Conservation (phyloP, 2,329 filamentous ascomycete genomes). For the Alternaria hordeiaustralica region DNA sequence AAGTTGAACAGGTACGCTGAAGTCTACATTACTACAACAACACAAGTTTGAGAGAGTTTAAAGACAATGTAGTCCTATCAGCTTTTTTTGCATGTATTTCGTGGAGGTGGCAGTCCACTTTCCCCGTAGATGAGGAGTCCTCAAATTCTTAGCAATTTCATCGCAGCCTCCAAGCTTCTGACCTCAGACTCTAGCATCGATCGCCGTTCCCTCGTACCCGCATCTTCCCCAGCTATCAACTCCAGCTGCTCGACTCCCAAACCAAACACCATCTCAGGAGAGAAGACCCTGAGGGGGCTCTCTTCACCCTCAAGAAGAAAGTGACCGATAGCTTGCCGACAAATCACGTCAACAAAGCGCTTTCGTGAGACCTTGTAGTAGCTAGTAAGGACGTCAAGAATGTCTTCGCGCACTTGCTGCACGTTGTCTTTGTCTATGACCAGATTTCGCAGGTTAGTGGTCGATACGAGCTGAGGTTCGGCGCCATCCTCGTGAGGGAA, state of each 20-base stretch:
- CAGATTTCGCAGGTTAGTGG: neutral
- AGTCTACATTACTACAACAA: too few relatives aligned
- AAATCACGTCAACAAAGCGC: constrained; percentile 69
- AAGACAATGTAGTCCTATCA: too few relatives aligned
- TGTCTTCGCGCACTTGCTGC: constrained; percentile 50
- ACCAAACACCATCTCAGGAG: constrained; percentile 5
- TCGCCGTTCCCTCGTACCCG: constrained; percentile 6
- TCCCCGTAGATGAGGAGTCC: neutral
- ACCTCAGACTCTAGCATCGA: constrained; percentile 10
- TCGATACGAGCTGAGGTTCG: neutral
- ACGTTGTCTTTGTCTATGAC: constrained; percentile 28
- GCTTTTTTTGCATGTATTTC: too few relatives aligned
- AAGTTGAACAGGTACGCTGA: too few relatives aligned
- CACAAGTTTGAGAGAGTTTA: too few relatives aligned
- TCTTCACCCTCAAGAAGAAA: constrained; percentile 58
- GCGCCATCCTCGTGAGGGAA: neutral
- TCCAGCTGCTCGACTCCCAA: constrained; percentile 15
- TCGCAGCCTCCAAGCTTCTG: constrained; percentile 13
- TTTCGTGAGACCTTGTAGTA: constrained; percentile 69
- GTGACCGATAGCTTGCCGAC: constrained; percentile 63
- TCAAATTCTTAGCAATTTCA: constrained; percentile 6
- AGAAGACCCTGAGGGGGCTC: constrained; percentile 29
- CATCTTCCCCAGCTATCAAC: constrained; percentile 21
- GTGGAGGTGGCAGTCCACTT: too few relatives aligned
- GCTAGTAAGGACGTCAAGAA: constrained; percentile 65